A percentile compares a stretch with the other conserved stretches of the same genome.
phyloP scores from a whole-genome alignment of 2,329 filamentous ascomycete genomes.

The Colletotrichum tanaceti region DNA sequence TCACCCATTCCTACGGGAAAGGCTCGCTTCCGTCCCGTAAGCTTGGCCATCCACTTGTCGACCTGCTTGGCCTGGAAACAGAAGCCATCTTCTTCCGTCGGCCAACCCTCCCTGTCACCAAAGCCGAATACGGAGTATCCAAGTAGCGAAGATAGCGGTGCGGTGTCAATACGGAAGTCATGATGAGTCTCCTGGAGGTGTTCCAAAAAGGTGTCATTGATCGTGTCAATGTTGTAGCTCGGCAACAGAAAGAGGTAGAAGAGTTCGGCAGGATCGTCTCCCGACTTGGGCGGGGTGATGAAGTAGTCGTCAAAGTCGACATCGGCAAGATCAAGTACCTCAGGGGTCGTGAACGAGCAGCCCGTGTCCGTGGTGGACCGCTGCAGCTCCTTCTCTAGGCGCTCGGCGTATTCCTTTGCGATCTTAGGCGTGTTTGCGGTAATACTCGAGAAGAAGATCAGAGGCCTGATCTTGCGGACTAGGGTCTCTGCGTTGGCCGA shows the following conservation, averaged over 20 bases:
- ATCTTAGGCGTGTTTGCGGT: conserved; percentile 84
- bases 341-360: conserved; percentile 64
- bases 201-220: conserved; percentile 86
- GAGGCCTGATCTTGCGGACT: conserved; percentile 70
- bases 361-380: conserved; percentile 55
- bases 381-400: conserved; percentile 64
- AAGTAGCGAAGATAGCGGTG: conserved; percentile 78
- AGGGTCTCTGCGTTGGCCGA: conserved; percentile 45
- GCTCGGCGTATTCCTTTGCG: conserved; percentile 71
- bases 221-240: conserved; percentile 94
- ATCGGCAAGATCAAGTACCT: conserved; percentile 82
- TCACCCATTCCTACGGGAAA: conserved; percentile 92
- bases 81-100: conserved; percentile 88
- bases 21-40: conserved; percentile 86
- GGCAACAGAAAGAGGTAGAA: conserved; percentile 90
- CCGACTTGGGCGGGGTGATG: conserved; percentile 75
- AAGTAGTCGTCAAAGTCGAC: conserved; percentile 96
- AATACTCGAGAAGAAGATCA: conserved; percentile 91
- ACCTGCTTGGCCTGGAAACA: conserved; percentile 92
- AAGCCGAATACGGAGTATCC: conserved; percentile 96
- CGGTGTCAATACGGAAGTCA: conserved; percentile 95
- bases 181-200: conserved; percentile 93
- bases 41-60: conserved; percentile 96
- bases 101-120: conserved; percentile 92
- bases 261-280: conserved; percentile 65